Percentiles rank a stretch among this genome's conserved stretches.
Conservation (phyloP, 2,329 filamentous ascomycete species). For the Neonectria neomacrospora region DNA sequence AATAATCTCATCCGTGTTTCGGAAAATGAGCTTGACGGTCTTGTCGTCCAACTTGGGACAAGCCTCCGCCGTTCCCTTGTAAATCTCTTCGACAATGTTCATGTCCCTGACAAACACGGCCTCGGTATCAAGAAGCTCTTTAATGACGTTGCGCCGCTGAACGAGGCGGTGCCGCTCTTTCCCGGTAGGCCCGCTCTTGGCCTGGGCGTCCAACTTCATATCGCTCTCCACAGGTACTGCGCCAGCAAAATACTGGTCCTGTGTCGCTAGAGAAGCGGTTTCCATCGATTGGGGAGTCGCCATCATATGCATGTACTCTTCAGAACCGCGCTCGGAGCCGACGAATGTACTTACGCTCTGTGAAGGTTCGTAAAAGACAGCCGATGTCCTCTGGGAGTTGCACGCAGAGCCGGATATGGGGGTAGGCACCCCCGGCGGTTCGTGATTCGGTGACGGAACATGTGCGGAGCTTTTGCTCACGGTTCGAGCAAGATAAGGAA, state of each 20-base stretch:
- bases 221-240: slow-evolving; percentile 53
- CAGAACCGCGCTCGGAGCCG: slow-evolving; percentile 58
- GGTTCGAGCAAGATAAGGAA: slow-evolving; percentile 57
- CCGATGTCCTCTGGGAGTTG: slow-evolving; percentile 56
- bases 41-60: slow-evolving; percentile 82
- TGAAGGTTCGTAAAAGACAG: slow-evolving; percentile 53
- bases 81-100: slow-evolving; percentile 97
- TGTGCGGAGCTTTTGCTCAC: slow-evolving; percentile 44
- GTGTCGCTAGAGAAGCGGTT: slow-evolving; percentile 57
- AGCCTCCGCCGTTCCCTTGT: slow-evolving; percentile 89
- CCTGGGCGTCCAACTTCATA: slow-evolving; percentile 47
- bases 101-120: slow-evolving; percentile 92
- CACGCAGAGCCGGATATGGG: slow-evolving; percentile 50
- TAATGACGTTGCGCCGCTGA: slow-evolving; percentile 85
- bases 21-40: slow-evolving; percentile 90
- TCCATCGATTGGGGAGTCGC: slow-evolving; percentile 60
- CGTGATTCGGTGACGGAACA: slow-evolving; percentile 59
- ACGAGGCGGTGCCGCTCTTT: slow-evolving; percentile 77
- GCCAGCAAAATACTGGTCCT: slow-evolving; percentile 53
- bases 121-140: slow-evolving; percentile 93
- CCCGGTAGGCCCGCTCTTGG: slow-evolving; percentile 56
- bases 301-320: slow-evolving; percentile 56
- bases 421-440: slow-evolving; percentile 61
- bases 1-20: slow-evolving; percentile 91
- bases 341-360: slow-evolving; percentile 55